Base-by-base conservation (phyloP, 129 eudicot genomes). In the Rutidosis leptorrhynchoides region DNA sequence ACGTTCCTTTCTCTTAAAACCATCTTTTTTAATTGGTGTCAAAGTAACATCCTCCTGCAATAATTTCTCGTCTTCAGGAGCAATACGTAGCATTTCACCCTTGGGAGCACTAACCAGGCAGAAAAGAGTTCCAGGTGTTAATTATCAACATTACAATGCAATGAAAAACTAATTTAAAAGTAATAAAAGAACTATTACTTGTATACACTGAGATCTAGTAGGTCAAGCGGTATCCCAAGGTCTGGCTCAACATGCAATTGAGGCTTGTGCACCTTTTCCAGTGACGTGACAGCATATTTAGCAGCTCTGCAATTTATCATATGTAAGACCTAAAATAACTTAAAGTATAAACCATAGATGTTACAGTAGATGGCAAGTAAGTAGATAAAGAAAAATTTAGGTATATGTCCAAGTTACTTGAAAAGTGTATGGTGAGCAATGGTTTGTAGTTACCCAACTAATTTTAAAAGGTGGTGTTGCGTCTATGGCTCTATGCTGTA, bases 161-260 rank as follows among this genome's bases (percentile, higher is more conserved):
- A 24, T 25, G 14, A 70, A 8, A 35, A 9, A 30, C 8, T 58
- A 27, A 3, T 14, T 52, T 35, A 22, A 16, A 35, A 17, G 21
- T 10, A 28, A 8, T 26, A 21, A 62, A 49, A 27, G 68, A 72
- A 61, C 58, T 69, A 65, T 51, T 88, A 92, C 98, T 92, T 83
- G 92, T 92, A 92, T 51, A 88, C 96, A 78, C 96, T 88, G 77
- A 92, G 87, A 80, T 92, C 98, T 76, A 92, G 98, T 60, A 92
- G 85, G 83, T 92, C 98, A 73, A 92, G 87, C 15, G 96, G 95
- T 72, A 92, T 85, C 70, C 98, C 98, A 68, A 92, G 95, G 65
- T 92, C 98, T 22, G 92, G 85, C 67, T 92, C 98, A 53, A 85
- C 92, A 67, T 92, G 70, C 62, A 92, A 65, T 45, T 88, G 94